Evolutionary conservation across 1,284 basidiomycete species (phyloP).

Genomic region (Trichosporon inkin): DNA sequence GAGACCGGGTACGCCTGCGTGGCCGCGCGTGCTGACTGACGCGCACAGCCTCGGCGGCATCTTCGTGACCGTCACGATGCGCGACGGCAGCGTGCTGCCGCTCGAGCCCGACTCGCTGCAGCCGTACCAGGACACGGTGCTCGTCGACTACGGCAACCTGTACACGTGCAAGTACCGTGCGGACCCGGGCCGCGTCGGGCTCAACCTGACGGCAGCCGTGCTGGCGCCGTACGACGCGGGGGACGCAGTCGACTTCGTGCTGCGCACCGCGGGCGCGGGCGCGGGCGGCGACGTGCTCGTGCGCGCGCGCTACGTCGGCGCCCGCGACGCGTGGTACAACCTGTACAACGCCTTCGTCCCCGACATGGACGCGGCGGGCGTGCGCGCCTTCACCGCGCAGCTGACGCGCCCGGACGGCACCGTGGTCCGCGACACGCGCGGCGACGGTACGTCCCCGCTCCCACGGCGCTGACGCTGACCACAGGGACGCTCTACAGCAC

Average conservation of each 20-base stretch:
- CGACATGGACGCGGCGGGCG: not conserved
- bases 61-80: conserved; percentile 9
- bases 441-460: conserved; percentile 10
- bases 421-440: conserved; percentile 14
- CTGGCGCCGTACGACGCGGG: conserved; percentile 15
- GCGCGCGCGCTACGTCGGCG: conserved; percentile 8
- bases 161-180: conserved; percentile 19
- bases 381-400: conserved; percentile 11
- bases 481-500: not conserved
- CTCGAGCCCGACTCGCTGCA: not conserved
- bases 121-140: conserved; percentile 17
- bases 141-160: conserved; percentile 14
- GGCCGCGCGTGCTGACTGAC: too few species aligned
- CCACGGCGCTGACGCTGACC: too few species aligned
- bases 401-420: conserved; percentile 16
- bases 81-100: conserved; percentile 9
- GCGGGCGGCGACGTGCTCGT: conserved; percentile 4
- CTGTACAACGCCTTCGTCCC: conserved; percentile 19
- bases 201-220: conserved; percentile 22
- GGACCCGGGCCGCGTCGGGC: conserved; percentile 6
- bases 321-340: conserved; percentile 16
- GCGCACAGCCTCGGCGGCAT: conserved; percentile 11
- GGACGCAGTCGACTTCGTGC: conserved; percentile 21
- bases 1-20: not conserved
- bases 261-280: not conserved